Evolutionary conservation across 2,329 filamentous ascomycete species (phyloP).

Genomic region (Paracorniculantispora psalliotae): DNA sequence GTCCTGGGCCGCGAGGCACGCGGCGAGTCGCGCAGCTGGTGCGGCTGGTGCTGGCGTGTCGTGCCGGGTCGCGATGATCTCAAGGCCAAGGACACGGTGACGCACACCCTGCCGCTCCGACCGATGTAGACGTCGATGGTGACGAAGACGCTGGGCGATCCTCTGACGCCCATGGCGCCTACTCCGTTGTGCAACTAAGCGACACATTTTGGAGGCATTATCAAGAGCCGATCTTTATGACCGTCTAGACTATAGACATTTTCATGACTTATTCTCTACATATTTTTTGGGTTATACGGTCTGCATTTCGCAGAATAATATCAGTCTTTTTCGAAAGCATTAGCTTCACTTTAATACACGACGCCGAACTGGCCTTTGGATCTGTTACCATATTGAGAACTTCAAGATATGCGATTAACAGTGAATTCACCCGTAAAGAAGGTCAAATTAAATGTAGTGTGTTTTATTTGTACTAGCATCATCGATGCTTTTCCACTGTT

Average conservation of each 20-base stretch:
- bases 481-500: background rate
- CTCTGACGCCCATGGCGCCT: background rate
- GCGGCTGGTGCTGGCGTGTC: constrained; percentile 81
- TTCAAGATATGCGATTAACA: no score
- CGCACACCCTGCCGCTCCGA: background rate
- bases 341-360: background rate
- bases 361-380: background rate
- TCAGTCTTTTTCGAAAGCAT: background rate
- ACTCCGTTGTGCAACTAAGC: background rate
- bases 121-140: background rate
- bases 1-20: constrained; percentile 67
- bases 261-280: background rate
- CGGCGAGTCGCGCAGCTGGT: constrained; percentile 73
- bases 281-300: background rate
- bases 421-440: background rate
- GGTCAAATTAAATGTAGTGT: background rate
- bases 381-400: no score
- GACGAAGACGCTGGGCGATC: background rate
- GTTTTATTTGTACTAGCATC: background rate
- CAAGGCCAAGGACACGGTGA: constrained; percentile 13
- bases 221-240: background rate
- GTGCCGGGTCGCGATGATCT: constrained; percentile 54
- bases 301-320: background rate
- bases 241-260: background rate
- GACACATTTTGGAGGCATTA: no score